A percentile compares a stretch with the other conserved stretches of the same genome.
Conservation (phyloP, 2,329 filamentous ascomycete species). For the Cercospora berteroae region DNA sequence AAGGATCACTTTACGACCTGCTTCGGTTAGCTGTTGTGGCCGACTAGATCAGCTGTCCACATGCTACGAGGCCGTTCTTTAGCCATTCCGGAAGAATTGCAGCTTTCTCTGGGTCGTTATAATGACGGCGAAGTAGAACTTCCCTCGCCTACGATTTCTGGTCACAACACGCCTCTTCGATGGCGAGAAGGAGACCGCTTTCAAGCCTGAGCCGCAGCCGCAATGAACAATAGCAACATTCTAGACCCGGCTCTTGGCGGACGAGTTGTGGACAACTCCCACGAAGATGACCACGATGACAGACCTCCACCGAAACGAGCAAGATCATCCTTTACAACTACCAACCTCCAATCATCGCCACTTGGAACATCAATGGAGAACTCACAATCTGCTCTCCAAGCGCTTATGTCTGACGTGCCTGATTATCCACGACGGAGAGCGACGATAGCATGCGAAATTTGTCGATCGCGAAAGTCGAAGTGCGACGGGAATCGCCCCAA, state of each 20-base stretch:
- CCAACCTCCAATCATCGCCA: background rate
- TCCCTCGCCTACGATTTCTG: background rate
- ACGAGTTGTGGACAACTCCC: background rate
- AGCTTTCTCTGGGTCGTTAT: background rate
- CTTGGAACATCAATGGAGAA: slow-evolving; percentile 1
- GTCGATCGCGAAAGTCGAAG: slow-evolving; percentile 36
- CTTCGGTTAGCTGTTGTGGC: background rate
- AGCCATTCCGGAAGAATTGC: slow-evolving; percentile 3
- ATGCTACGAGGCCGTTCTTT: background rate
- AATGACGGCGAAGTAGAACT: background rate
- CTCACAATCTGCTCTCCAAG: slow-evolving; percentile 4
- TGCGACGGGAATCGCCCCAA: slow-evolving; percentile 61
- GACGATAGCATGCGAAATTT: slow-evolving; percentile 38
- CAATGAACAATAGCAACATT: background rate
- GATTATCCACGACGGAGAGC: slow-evolving; percentile 38
- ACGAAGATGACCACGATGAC: slow-evolving; percentile 9
- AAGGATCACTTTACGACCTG: background rate
- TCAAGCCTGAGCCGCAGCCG: background rate
- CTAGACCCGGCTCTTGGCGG: slow-evolving; percentile 7
- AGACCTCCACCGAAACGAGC: slow-evolving; percentile 13
- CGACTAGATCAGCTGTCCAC: background rate
- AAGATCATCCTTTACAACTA: slow-evolving; percentile 5
- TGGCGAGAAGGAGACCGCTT: background rate
- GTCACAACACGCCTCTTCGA: background rate
- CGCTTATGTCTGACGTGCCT: slow-evolving; percentile 24